Percentiles rank a stretch among this genome's conserved stretches.
phyloP scores from a whole-genome alignment of 2,329 filamentous ascomycete genomes.

The Cyphellophora europaea region DNA sequence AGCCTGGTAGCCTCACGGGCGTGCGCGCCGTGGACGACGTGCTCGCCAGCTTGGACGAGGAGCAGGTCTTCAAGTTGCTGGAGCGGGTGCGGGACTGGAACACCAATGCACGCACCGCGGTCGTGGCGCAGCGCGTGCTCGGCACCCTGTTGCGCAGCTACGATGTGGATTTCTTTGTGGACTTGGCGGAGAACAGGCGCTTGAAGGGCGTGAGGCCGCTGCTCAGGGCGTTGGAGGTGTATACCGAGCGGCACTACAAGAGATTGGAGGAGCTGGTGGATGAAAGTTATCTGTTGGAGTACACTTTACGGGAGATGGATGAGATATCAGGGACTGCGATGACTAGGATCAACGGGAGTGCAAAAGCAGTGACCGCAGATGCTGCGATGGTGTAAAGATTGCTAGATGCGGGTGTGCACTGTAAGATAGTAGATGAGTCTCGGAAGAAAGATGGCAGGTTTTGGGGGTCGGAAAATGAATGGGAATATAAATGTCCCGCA shows the following conservation, averaged over 20 bases:
- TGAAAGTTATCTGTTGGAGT: slow-evolving; percentile 90
- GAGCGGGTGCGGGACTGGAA: slow-evolving; percentile 91
- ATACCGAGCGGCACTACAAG: slow-evolving; percentile 88
- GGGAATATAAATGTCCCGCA: too few relatives aligned
- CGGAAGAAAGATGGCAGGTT: too few relatives aligned
- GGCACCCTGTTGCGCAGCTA: slow-evolving; percentile 72
- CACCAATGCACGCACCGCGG: slow-evolving; percentile 79
- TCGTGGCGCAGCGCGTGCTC: slow-evolving; percentile 76
- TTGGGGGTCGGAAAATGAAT: too few relatives aligned
- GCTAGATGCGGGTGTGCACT: too few relatives aligned
- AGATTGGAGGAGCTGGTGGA: slow-evolving; percentile 83
- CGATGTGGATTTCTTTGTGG: slow-evolving; percentile 66
- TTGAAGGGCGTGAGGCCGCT: slow-evolving; percentile 63
- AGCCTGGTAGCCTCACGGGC: slow-evolving; percentile 33
- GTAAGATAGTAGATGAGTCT: too few relatives aligned
- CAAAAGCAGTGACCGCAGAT: too few relatives aligned
- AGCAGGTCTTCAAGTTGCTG: slow-evolving; percentile 77
- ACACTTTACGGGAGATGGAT: slow-evolving; percentile 90
- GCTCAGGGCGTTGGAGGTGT: slow-evolving; percentile 74
- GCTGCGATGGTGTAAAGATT: too few relatives aligned
- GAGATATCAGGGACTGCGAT: slow-evolving; percentile 43
- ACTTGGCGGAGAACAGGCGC: slow-evolving; percentile 40
- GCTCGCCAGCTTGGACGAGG: slow-evolving; percentile 65
- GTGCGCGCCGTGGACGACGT: slow-evolving; percentile 66
- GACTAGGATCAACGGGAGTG: background rate